phyloP scores from a whole-genome alignment of 1,284 basidiomycete species.

The Phylloboletellus chloephorus region DNA sequence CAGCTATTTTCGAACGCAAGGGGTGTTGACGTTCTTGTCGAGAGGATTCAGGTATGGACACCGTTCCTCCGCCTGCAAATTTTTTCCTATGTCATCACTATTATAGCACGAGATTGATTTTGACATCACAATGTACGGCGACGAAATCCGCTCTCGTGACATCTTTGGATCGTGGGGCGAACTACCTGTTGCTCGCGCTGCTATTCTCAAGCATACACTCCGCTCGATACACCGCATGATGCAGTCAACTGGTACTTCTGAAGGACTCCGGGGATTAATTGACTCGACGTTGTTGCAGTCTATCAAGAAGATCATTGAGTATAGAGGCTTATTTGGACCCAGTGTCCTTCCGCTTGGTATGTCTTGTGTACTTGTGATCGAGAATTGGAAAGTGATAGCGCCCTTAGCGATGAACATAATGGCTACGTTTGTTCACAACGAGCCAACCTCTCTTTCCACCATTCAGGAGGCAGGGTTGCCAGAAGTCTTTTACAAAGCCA shows the following conservation, averaged over 20 bases:
- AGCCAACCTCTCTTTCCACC: slow-evolving; percentile 89
- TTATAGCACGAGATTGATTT: slow-evolving; percentile 66
- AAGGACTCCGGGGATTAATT: slow-evolving; percentile 91
- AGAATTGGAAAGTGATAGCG: slow-evolving; percentile 6
- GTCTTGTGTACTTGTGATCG: slow-evolving; percentile 1
- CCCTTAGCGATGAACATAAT: slow-evolving; percentile 87
- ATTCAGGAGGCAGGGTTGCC: slow-evolving; percentile 93
- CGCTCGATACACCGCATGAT: slow-evolving; percentile 96
- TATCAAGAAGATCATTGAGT: slow-evolving; percentile 83
- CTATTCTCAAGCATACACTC: slow-evolving; percentile 85
- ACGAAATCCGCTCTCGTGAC: slow-evolving; percentile 42
- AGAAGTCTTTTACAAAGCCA: slow-evolving; percentile 80
- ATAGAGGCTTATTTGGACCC: slow-evolving; percentile 80
- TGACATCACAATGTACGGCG: slow-evolving; percentile 55
- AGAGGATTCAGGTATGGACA: slow-evolving; percentile 71
- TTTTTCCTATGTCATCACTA: slow-evolving; percentile 11
- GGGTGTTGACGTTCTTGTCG: slow-evolving; percentile 83
- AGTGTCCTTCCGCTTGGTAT: slow-evolving; percentile 79
- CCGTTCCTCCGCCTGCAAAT: neutral
- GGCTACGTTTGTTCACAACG: slow-evolving; percentile 98
- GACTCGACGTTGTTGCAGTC: slow-evolving; percentile 86
- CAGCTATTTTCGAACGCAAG: slow-evolving; percentile 80
- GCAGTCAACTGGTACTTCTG: slow-evolving; percentile 89
- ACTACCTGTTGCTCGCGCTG: slow-evolving; percentile 61
- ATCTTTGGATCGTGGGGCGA: slow-evolving; percentile 53